A percentile compares a stretch with the other conserved stretches of the same genome.
Conservation (phyloP, 202 grass and related monocot genomes). For the Thinopyrum obtusiflorum region DNA sequence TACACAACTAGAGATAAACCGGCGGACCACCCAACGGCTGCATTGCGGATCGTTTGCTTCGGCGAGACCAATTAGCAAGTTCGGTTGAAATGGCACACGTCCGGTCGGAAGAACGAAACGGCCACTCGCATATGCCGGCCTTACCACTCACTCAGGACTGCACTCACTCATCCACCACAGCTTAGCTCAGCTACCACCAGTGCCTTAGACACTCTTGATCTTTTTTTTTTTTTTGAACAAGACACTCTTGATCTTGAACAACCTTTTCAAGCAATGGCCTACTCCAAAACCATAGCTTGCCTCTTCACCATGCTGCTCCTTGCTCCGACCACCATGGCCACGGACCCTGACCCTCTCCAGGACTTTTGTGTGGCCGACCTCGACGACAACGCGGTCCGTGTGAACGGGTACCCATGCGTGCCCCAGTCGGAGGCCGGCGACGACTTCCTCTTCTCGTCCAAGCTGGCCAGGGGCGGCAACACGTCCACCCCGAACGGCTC, state of each 20-base stretch:
- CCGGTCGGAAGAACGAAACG: no score
- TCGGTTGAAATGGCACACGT: no score
- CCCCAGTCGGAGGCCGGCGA: not conserved
- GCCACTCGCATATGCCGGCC: no score
- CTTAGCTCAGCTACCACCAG: no score
- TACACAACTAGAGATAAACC: no score
- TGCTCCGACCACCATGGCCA: conserved; percentile 1
- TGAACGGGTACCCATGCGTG: conserved; percentile 55
- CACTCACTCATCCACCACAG: no score
- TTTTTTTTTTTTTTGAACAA: no score
- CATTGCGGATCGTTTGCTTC: not conserved
- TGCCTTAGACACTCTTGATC: no score
- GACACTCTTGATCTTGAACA: no score
- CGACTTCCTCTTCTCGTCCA: conserved; percentile 50
- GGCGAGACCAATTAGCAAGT: no score
- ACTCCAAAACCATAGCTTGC: not conserved
- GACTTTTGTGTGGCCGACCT: conserved; percentile 72
- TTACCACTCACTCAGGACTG: no score
- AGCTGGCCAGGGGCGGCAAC: not conserved
- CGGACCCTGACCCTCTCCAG: conserved; percentile 62
- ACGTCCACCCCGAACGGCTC: conserved; percentile 51
- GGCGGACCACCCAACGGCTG: no score
- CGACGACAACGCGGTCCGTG: not conserved
- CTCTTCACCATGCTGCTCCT: conserved; percentile 14
- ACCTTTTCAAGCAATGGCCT: not conserved